Percentiles rank a stretch among this genome's conserved stretches.
phyloP scores from a whole-genome alignment of 2,329 filamentous ascomycete species.

The Penicillium sclerotigenum region DNA sequence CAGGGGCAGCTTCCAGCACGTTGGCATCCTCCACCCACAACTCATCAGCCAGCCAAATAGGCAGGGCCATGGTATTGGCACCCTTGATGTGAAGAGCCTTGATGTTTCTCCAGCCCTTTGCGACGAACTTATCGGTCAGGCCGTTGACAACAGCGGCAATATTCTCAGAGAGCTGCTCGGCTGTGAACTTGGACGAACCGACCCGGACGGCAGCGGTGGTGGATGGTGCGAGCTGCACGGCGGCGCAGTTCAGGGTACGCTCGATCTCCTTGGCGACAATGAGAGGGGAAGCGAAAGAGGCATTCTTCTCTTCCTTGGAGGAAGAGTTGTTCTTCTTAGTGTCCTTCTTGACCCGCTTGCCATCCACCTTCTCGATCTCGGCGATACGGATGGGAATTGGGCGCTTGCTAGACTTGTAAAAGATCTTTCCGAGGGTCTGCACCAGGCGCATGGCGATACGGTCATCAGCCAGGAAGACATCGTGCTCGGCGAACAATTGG shows the following conservation, averaged over 20 bases:
- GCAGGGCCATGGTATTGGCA: slow-evolving; percentile 78
- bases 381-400: slow-evolving; percentile 78
- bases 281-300: slow-evolving; percentile 55
- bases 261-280: slow-evolving; percentile 78
- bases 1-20: slow-evolving; percentile 56
- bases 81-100: slow-evolving; percentile 87
- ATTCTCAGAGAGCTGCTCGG: slow-evolving; percentile 77
- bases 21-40: slow-evolving; percentile 79
- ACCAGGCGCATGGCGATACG: slow-evolving; percentile 72
- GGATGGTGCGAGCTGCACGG: slow-evolving; percentile 74
- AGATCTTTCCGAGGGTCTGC: slow-evolving; percentile 79
- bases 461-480: slow-evolving; percentile 91
- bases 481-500: slow-evolving; percentile 79
- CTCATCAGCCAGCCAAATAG: slow-evolving; percentile 92
- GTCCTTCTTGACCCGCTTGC: slow-evolving; percentile 58
- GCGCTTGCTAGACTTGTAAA: slow-evolving; percentile 84
- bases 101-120: slow-evolving; percentile 84
- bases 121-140: slow-evolving; percentile 74
- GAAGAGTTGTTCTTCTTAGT: slow-evolving; percentile 43
- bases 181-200: slow-evolving; percentile 69
- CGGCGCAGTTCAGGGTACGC: slow-evolving; percentile 70
- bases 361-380: slow-evolving; percentile 59
- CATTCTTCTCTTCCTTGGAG: slow-evolving; percentile 43
- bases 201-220: slow-evolving; percentile 79
- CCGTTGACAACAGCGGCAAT: slow-evolving; percentile 66